These are phyloP conservation scores for Panicum miliaceum DNA, from an alignment of 176 grass and related monocot genomes.

Conservation along the genomic window DNA sequence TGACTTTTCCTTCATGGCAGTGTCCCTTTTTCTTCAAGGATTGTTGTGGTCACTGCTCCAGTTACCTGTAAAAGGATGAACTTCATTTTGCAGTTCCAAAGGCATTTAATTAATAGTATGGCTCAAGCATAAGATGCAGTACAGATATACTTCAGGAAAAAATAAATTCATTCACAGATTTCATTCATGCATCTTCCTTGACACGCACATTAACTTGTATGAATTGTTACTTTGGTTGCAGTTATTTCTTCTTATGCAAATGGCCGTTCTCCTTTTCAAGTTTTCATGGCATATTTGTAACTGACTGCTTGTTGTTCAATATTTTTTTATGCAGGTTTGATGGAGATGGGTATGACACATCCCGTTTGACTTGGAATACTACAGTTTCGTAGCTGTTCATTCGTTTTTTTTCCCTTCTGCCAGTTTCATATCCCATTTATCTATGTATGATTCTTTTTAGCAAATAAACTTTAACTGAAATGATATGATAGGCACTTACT, in stretches of 20 bases:
- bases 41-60: neutral
- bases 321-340: constrained; percentile 81
- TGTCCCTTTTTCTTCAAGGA: neutral
- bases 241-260: neutral
- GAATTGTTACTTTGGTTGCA: neutral
- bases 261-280: neutral
- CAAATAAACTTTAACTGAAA: neutral
- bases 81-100: neutral
- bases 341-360: constrained; percentile 74
- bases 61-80: neutral
- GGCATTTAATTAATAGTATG: neutral
- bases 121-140: neutral
- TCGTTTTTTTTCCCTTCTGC: neutral
- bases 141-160: neutral
- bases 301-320: constrained; percentile 1
- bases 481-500: neutral
- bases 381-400: neutral
- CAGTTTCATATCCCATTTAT: neutral
- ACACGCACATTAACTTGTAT: neutral
- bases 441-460: neutral
- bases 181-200: neutral
- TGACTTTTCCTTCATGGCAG: neutral
- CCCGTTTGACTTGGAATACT: constrained; percentile 16
- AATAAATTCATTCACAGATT: neutral
- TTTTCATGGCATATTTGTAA: neutral